Evolutionary conservation across 2,329 filamentous ascomycete species (phyloP), one percentile per base, ranked within the genome.

Genomic region (Penicillium sp.): DNA sequence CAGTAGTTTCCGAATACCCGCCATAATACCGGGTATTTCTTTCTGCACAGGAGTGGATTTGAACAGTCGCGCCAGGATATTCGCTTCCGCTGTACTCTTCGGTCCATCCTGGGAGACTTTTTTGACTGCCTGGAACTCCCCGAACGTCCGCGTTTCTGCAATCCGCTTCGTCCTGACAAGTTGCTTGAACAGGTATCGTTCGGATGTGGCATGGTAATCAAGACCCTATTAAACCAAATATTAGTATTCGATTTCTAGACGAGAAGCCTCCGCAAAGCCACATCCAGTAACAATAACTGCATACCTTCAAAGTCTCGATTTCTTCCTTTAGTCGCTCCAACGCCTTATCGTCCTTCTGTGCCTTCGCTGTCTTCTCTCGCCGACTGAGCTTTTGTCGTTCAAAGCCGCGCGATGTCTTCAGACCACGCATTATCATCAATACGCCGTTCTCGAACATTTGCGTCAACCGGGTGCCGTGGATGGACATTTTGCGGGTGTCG

Each of bases 341-440:
- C 6, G 69, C 69, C 25, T 70, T 67, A 6, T 64, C 59, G 31
- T 82, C 77, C 11, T 75, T 75, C 36, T 79, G 76, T 8, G 69
- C 61, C 38, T 72, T 74, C 0, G 82, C 82, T 2, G 75, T 77
- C 67, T 87, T 87, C 62, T 81, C 78, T 54, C 84, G 74, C 14
- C 84, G 77, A 22, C 83, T 81, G 55, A 86, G 74, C 67, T 87
- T 87, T 69, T 87, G 85, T 47, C 84, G 76, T 69, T 88, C 85
- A 61, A 87, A 84, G 11, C 81, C 81, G 41, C 82, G 81, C 35
- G 82, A 82, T 10, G 81, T 74, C 65, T 84, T 85, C 41, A 87
- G 76, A 1, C 81, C 82, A 26, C 77, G 71, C 19, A 75, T 73
- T 5, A 87, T 74, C 19, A 77, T 66, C 53, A 79, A 78, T 41